Evolutionary conservation across 805 yeast genomes (phyloP).

Genomic region (Wickerhamomyces ciferrii): DNA sequence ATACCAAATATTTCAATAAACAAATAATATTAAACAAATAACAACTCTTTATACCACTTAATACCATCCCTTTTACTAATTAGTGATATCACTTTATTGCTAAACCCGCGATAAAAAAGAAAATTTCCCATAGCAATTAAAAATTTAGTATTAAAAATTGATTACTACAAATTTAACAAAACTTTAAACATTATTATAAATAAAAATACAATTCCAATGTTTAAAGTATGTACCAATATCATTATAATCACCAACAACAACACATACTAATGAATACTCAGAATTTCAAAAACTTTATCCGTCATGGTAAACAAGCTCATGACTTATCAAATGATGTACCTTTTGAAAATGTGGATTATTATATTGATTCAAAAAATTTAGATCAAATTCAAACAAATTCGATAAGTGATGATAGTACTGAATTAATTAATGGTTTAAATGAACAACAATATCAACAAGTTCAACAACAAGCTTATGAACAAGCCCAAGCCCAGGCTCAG

Average conservation of each 20-base stretch:
- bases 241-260: not conserved
- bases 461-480: not conserved
- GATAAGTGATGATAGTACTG: not conserved
- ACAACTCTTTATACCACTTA: too few species aligned
- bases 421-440: too few species aligned
- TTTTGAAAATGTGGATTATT: not conserved
- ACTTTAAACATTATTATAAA: too few species aligned
- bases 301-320: conserved; percentile 37
- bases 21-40: too few species aligned
- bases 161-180: too few species aligned
- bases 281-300: conserved; percentile 37
- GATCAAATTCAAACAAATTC: not conserved
- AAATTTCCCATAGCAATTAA: too few species aligned
- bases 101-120: too few species aligned
- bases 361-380: not conserved
- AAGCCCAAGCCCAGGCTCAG: not conserved
- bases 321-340: conserved; percentile 2
- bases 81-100: too few species aligned
- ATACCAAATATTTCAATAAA: too few species aligned
- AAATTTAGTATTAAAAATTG: too few species aligned
- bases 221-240: not conserved
- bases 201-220: too few species aligned
- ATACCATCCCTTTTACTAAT: too few species aligned
- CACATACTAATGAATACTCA: conserved; percentile 6
- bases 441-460: not conserved